Percentiles rank a stretch among this genome's conserved stretches.
Evolutionary conservation across 129 eudicot species (phyloP).

Genomic region (Flaveria brownii): DNA sequence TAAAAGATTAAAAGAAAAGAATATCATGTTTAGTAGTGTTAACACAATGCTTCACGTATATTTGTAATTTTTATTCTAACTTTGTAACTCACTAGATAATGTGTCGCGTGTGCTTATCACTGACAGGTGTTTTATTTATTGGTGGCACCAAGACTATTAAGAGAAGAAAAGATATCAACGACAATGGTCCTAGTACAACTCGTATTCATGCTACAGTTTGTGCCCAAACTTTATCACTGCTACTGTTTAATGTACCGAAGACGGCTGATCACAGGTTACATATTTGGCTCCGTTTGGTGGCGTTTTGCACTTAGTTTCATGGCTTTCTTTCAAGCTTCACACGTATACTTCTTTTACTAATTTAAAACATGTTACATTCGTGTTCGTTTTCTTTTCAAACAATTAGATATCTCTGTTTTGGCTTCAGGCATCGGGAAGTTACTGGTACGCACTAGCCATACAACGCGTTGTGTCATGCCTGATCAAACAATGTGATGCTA

Average conservation of each 20-base stretch:
- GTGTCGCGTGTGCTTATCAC: neutral
- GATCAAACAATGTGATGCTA: conserved; percentile 37
- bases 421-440: conserved; percentile 51
- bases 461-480: conserved; percentile 48
- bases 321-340: conserved; percentile 60
- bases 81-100: neutral
- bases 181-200: conserved; percentile 43
- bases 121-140: conserved; percentile 59
- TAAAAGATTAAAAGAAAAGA: too few relatives aligned
- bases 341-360: conserved; percentile 32
- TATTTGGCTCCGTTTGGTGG: conserved; percentile 69
- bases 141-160: conserved; percentile 52
- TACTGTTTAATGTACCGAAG: conserved; percentile 42
- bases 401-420: neutral
- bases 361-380: neutral
- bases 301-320: conserved; percentile 49
- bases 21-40: too few relatives aligned
- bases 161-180: conserved; percentile 47
- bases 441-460: conserved; percentile 50
- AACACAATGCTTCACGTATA: too few relatives aligned
- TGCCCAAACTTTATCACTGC: conserved; percentile 58
- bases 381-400: neutral
- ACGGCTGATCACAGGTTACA: conserved; percentile 53
- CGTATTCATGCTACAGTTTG: conserved; percentile 48
- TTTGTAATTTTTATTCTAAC: too few relatives aligned